Base-by-base conservation (phyloP, 129 eudicot genomes). In the Smallanthus sonchifolius region DNA sequence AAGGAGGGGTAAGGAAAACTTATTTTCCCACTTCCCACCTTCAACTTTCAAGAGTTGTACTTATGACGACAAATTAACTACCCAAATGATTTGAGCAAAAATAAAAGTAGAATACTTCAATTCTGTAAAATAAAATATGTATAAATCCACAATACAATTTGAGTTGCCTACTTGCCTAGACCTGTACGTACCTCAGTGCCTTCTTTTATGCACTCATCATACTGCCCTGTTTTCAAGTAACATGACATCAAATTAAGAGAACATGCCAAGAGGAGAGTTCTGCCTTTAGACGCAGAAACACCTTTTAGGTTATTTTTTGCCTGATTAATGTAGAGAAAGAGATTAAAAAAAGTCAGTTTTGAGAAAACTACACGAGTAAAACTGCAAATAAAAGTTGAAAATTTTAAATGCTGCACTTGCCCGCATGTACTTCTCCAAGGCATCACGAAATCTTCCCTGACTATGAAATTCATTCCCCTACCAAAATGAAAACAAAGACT, bases 241-340 rank as follows among this genome's bases (percentile, higher is more conserved):
- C 99, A 95, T 54, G 97, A 91, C 99, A 95, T 95, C 82, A 88
- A 71, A 79, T 95, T 95, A 76, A 95, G 91, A 17, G 99, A 88
- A 77, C 99, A 95, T 20, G 96, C 97, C 60, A 84, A 78, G 28
- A 85, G 82, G 65, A 95, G 63, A 74, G 78, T 70, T 82, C 86
- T 83, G 56, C 88, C 93, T 82, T 87, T 91, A 44, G 97, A 73
- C 0, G 83, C 75, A n/a, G 94, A 96, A 61, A 95, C 72, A 28
- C 84, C 88, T 84, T 85, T 84, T 71, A 95, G 81, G 71, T 95
- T 95, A 32, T 84, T 88, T 88, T 95, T 95, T 37, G 99, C 99
- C 99, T 95, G 75, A 40, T 39, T 34, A 61, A 73, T 32, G 62
- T 57, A 70, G 65, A 34, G 13, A 49, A 49, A 66, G 5, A 59